phyloP scores from a whole-genome alignment of 192 early-diverging fungal species.

The Coemansia sp. region DNA sequence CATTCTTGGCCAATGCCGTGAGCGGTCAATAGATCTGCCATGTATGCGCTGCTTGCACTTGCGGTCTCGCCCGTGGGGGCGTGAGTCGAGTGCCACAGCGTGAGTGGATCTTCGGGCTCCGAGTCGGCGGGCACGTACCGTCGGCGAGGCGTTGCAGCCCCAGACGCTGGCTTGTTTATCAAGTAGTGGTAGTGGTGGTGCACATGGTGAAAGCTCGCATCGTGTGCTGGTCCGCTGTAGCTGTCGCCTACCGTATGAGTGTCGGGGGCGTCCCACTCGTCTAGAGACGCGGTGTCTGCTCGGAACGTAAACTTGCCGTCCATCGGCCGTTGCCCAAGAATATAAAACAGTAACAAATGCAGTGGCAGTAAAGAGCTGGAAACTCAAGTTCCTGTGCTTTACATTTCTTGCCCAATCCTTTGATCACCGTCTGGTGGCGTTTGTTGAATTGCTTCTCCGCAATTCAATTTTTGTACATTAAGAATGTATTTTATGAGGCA shows the following conservation, averaged over 20 bases:
- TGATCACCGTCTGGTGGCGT: too few species aligned
- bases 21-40: conserved; percentile 30
- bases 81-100: conserved; percentile 32
- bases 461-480: too few species aligned
- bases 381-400: too few species aligned
- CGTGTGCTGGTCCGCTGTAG: conserved; percentile 4
- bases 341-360: background rate
- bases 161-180: background rate
- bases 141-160: conserved; percentile 10
- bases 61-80: background rate
- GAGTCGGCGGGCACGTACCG: conserved; percentile 3
- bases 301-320: conserved; percentile 18
- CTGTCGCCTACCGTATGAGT: conserved; percentile 18
- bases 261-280: conserved; percentile 25
- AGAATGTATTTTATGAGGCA: too few species aligned
- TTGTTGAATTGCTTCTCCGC: too few species aligned
- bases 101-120: conserved; percentile 20
- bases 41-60: conserved; percentile 18
- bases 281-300: conserved; percentile 11
- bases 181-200: conserved; percentile 35
- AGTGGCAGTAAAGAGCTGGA: too few species aligned
- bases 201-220: conserved; percentile 18
- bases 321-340: background rate
- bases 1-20: conserved; percentile 40
- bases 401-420: too few species aligned